Conservation (phyloP, 495 filamentous ascomycete species). For the Chaetomium fimeti region DNA sequence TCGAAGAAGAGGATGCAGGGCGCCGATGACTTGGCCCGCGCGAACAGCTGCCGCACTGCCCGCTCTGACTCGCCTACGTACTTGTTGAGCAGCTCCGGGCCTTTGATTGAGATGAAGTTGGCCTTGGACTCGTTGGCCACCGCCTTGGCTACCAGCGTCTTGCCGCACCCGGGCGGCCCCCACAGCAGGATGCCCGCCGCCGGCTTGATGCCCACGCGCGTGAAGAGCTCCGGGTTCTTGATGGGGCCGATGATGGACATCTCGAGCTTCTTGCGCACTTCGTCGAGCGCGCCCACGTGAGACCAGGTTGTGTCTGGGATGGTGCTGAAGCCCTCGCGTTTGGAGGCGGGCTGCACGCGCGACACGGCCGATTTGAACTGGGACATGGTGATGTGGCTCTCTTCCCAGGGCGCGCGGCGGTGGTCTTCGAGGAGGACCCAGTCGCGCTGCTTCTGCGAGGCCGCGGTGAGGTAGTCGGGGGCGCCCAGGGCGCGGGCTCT, state of each 20-base stretch:
- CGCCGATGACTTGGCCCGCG: constrained; percentile 77
- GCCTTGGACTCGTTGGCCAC: constrained; percentile 93
- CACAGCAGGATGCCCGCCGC: constrained; percentile 92
- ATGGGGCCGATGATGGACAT: constrained; percentile 93
- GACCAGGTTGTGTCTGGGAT: constrained; percentile 96
- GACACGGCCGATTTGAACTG: constrained; percentile 78
- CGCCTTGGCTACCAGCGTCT: constrained; percentile 93
- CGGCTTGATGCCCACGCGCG: constrained; percentile 76
- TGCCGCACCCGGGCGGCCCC: constrained; percentile 96
- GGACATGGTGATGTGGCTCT: constrained; percentile 38
- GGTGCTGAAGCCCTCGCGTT: constrained; percentile 94
- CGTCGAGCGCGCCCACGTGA: constrained; percentile 81
- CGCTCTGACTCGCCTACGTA: constrained; percentile 95
- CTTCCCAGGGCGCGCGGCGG: constrained; percentile 29
- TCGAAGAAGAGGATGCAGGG: constrained; percentile 98
- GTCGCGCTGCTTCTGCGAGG: constrained; percentile 46
- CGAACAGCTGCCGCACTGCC: constrained; percentile 88
- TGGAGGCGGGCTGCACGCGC: constrained; percentile 86
- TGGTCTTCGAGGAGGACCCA: constrained; percentile 40
- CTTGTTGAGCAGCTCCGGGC: constrained; percentile 90
- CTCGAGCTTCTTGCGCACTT: constrained; percentile 76
- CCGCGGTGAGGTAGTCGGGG: constrained; percentile 56
- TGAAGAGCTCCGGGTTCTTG: constrained; percentile 75
- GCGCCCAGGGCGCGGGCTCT: constrained; percentile 34
- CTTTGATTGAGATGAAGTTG: constrained; percentile 98